Evolutionary conservation across 2,329 filamentous ascomycete genomes (phyloP), one percentile per base, ranked within the genome.

Genomic region (Mycosphaerella arachidis): DNA sequence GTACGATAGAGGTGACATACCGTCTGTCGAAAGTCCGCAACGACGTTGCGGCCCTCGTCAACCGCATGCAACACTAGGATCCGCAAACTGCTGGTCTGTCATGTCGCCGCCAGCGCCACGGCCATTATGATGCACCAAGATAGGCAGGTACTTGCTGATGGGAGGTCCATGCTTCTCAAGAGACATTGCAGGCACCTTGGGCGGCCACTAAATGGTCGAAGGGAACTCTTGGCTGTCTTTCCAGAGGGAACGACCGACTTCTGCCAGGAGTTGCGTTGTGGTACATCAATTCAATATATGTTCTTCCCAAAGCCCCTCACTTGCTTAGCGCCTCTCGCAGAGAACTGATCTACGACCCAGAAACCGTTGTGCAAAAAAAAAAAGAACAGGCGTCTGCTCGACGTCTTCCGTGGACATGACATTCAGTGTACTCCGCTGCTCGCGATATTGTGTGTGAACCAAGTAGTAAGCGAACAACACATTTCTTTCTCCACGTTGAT

Each of bases 391-490:
- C 18, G 66, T 63, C 43, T 70, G 67, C 4, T 61, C 48, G 6
- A 62, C 64, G 12, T 58, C 61, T 16, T 53, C 20, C 3, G 53
- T 56, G 3, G 31, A 62, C 53, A 43, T 66, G 58, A 72, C 58
- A 29, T 64, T 56, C 18, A 61, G 57, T 24, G 70, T 67, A n/a
- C 66, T 66, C 43, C 66, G 68, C 48, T 74, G 67, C 37, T 69
- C 72, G 13, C 67, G 65, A 31, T 70, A 68, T 16, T 67, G 56
- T 1, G 69, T 66, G 45, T 70, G 65, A 29, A 66, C 61, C 50
- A 69, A 63, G 55, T 73, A 74, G 62, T 68, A 66, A 8, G 71
- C 68, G 53, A 74, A 74, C 10, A 74, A 30, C 1, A 57, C 52
- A 37, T 66, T 5, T 24, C n/a, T n/a, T n/a, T n/a, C n/a, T n/a